These are phyloP conservation scores for Strobilomyces echinocephalus DNA, from an alignment of 768 basidiomycete species.

Conservation along the genomic window DNA sequence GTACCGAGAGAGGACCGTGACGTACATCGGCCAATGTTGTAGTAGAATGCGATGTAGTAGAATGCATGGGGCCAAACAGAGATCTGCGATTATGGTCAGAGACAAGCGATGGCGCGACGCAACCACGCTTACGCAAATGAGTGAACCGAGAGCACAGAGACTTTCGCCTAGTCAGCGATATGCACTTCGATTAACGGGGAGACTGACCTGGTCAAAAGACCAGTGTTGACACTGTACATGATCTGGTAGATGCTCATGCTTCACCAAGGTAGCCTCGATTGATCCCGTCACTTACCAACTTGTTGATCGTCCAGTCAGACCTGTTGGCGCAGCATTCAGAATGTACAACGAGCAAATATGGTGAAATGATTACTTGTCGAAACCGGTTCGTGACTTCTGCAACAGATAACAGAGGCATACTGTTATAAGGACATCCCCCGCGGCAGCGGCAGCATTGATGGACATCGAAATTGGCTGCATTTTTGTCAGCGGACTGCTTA, in stretches of 20 bases:
- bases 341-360: background rate
- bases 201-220: constrained; percentile 30
- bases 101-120: background rate
- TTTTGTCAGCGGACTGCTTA: background rate
- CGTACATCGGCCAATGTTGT: constrained; percentile 51
- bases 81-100: constrained; percentile 34
- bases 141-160: constrained; percentile 50
- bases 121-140: constrained; percentile 39
- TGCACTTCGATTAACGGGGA: background rate
- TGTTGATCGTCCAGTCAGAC: constrained; percentile 50
- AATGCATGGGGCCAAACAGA: constrained; percentile 43
- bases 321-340: constrained; percentile 5
- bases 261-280: background rate
- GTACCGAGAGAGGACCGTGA: constrained; percentile 19
- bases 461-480: background rate
- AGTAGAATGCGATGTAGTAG: constrained; percentile 58
- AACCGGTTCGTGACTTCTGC: constrained; percentile 47
- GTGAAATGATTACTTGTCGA: constrained; percentile 32
- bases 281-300: constrained; percentile 25
- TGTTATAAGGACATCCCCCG: constrained; percentile 47
- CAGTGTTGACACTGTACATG: constrained; percentile 47
- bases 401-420: constrained; percentile 42
- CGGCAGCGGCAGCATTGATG: constrained; percentile 44
- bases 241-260: constrained; percentile 29
- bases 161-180: constrained; percentile 19